These are phyloP conservation scores for Colletotrichum filicis DNA, from an alignment of 2,329 filamentous ascomycete species.

Conservation along the genomic window DNA sequence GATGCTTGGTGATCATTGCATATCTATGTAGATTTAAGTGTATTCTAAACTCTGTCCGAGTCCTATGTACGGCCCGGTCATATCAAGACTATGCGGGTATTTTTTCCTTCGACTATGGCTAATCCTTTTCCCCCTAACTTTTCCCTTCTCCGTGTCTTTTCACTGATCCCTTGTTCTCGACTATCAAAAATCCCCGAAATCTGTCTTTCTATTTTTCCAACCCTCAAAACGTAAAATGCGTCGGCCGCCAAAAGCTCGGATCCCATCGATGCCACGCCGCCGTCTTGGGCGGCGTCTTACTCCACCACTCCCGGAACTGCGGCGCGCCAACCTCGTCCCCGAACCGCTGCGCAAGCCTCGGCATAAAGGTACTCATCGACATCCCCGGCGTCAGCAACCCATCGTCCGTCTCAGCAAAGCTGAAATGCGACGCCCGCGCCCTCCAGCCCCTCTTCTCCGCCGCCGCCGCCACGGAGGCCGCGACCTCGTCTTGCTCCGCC, in stretches of 20 bases:
- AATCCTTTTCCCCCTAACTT: neutral
- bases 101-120: neutral
- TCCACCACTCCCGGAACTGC: slow-evolving; percentile 23
- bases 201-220: too few relatives aligned
- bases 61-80: neutral
- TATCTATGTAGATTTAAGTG: neutral
- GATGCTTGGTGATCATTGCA: neutral
- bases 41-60: neutral
- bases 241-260: slow-evolving; percentile 31
- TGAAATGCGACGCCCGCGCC: slow-evolving; percentile 24
- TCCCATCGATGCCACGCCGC: slow-evolving; percentile 32
- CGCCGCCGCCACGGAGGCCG: slow-evolving; percentile 10
- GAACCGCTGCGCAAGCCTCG: slow-evolving; percentile 32
- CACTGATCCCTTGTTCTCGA: neutral
- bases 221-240: slow-evolving; percentile 25
- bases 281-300: slow-evolving; percentile 15
- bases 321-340: slow-evolving; percentile 19
- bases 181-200: neutral
- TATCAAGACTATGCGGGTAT: neutral
- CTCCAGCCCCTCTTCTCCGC: slow-evolving; percentile 28
- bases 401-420: slow-evolving; percentile 43
- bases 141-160: neutral
- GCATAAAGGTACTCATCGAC: slow-evolving; percentile 33
- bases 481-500: slow-evolving; percentile 5
- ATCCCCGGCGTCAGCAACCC: slow-evolving; percentile 35